Percentiles rank a stretch among this genome's conserved stretches.
Evolutionary conservation across 2,329 filamentous ascomycete species (phyloP).

Genomic region (Ceratocystis eucalypticola): DNA sequence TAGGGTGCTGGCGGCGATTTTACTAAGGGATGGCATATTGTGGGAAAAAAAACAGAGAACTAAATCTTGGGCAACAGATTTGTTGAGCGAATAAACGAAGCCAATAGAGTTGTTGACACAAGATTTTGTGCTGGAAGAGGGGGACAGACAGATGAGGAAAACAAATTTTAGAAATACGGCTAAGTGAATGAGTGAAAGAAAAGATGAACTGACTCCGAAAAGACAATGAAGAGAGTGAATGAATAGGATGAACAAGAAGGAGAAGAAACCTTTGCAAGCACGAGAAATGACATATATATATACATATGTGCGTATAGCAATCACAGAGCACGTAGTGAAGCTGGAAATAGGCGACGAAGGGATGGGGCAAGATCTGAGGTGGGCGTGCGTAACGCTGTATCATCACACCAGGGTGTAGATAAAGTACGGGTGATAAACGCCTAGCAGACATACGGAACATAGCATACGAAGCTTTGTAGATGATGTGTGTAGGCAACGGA

Average conservation of each 20-base stretch:
- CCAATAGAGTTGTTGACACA: too few species aligned
- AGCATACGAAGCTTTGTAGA: too few species aligned
- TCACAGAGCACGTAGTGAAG: neutral
- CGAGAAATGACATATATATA: neutral
- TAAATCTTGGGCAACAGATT: too few species aligned
- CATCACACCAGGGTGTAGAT: neutral
- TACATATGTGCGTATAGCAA: neutral
- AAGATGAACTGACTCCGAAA: neutral
- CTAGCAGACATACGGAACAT: too few species aligned
- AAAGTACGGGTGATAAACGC: too few species aligned
- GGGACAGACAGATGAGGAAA: too few species aligned
- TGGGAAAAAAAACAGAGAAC: neutral
- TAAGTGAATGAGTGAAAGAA: neutral
- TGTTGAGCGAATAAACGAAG: too few species aligned
- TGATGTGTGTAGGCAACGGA: too few species aligned
- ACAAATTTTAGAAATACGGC: too few species aligned
- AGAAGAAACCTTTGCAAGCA: neutral
- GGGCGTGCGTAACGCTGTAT: neutral
- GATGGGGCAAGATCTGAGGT: neutral
- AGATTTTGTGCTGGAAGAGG: too few species aligned
- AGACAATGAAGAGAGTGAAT: neutral
- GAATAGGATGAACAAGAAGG: neutral
- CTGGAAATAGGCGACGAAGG: neutral
- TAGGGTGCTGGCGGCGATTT: neutral
- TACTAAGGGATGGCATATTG: neutral